Evolutionary conservation across 495 filamentous ascomycete genomes (phyloP).

Genomic region (Baudoinia panamericana): DNA sequence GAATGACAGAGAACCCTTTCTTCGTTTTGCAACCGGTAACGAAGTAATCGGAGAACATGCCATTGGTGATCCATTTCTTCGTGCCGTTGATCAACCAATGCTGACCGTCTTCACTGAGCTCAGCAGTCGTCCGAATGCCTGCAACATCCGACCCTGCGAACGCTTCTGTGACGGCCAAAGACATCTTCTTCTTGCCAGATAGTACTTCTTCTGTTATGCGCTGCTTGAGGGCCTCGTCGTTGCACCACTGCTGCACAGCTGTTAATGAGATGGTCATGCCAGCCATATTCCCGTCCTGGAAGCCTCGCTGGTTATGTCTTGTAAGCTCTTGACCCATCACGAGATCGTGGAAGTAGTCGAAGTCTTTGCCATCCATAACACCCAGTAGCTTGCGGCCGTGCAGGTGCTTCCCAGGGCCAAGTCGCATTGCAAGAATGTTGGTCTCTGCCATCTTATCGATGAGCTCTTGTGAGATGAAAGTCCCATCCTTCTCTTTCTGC

Average conservation of each 20-base stretch:
- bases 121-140: slow-evolving; percentile 66
- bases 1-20: slow-evolving; percentile 66
- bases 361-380: slow-evolving; percentile 62
- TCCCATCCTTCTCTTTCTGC: slow-evolving; percentile 63
- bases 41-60: slow-evolving; percentile 72
- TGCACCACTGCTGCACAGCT: slow-evolving; percentile 67
- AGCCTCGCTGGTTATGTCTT: slow-evolving; percentile 52
- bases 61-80: slow-evolving; percentile 94
- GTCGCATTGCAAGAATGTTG: slow-evolving; percentile 65
- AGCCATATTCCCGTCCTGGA: slow-evolving; percentile 49
- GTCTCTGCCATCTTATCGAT: slow-evolving; percentile 64
- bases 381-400: slow-evolving; percentile 57
- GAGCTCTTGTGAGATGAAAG: slow-evolving; percentile 60
- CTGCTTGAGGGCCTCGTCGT: slow-evolving; percentile 50
- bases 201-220: slow-evolving; percentile 58
- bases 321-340: slow-evolving; percentile 62
- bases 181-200: slow-evolving; percentile 74
- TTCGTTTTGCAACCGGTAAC: slow-evolving; percentile 68
- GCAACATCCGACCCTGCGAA: slow-evolving; percentile 84
- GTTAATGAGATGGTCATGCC: slow-evolving; percentile 78
- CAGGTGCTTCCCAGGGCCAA: slow-evolving; percentile 74
- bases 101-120: slow-evolving; percentile 69
- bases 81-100: slow-evolving; percentile 79
- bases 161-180: slow-evolving; percentile 75
- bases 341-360: slow-evolving; percentile 79